A percentile compares a stretch with the other conserved stretches of the same genome.
Conservation (phyloP, 2,329 filamentous ascomycete species). For the Byssothecium circinans region DNA sequence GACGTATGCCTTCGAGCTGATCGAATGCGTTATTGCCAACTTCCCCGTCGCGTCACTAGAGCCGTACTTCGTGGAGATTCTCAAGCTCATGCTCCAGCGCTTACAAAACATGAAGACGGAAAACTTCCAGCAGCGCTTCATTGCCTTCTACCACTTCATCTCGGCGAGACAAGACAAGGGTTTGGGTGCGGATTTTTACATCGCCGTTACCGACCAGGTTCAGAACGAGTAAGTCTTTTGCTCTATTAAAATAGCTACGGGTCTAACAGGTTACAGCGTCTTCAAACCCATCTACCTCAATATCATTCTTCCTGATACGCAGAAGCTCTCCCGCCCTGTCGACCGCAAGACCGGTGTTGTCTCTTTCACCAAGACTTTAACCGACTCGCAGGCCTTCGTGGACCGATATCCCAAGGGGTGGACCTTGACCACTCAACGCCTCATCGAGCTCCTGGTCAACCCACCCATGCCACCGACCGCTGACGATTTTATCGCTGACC, state of each 20-base stretch:
- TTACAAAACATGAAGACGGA: conserved; percentile 76
- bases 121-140: conserved; percentile 81
- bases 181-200: conserved; percentile 91
- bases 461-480: conserved; percentile 70
- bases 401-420: conserved; percentile 73
- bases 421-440: conserved; percentile 84
- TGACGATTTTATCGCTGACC: conserved; percentile 77
- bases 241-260: not conserved
- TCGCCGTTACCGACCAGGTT: conserved; percentile 77
- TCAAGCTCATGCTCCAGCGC: conserved; percentile 78
- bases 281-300: conserved; percentile 84
- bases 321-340: conserved; percentile 80
- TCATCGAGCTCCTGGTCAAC: conserved; percentile 87
- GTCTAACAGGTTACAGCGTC: conserved; percentile 52
- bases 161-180: conserved; percentile 77
- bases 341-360: conserved; percentile 94
- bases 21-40: conserved; percentile 75
- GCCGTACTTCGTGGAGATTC: conserved; percentile 75
- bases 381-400: conserved; percentile 82
- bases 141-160: conserved; percentile 91
- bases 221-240: conserved; percentile 61
- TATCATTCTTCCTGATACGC: conserved; percentile 85
- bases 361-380: conserved; percentile 88
- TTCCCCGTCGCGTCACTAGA: conserved; percentile 76
- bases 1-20: conserved; percentile 81